Evolutionary conservation across 768 basidiomycete species (phyloP).

Genomic region (Hygrophorus pudorinus): DNA sequence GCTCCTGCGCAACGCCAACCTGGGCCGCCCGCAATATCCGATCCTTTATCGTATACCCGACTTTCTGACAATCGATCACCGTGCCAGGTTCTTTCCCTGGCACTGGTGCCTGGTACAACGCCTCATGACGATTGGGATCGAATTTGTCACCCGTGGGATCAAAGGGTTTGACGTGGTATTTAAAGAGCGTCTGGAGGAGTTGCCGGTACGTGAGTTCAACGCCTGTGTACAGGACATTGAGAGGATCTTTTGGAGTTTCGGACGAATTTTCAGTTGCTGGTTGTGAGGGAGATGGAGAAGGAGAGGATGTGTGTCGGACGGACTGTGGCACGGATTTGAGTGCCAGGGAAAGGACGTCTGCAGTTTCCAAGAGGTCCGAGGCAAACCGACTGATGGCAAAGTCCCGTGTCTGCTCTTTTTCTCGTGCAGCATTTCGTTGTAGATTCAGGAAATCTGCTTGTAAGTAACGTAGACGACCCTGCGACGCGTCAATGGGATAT

Average conservation of each 20-base stretch:
- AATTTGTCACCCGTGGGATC: conserved; percentile 90
- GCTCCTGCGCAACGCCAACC: conserved; percentile 87
- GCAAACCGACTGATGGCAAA: conserved; percentile 93
- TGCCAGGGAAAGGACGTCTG: conserved; percentile 82
- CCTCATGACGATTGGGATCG: conserved; percentile 94
- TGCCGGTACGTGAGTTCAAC: conserved; percentile 89
- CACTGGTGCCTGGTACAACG: conserved; percentile 86
- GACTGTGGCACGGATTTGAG: conserved; percentile 65
- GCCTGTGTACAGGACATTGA: conserved; percentile 71
- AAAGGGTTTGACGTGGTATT: conserved; percentile 86
- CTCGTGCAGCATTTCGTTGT: conserved; percentile 82
- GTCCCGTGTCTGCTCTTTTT: conserved; percentile 87
- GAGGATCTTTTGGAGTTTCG: conserved; percentile 42
- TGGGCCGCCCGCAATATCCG: conserved; percentile 89
- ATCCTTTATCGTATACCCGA: conserved; percentile 91
- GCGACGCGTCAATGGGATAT: conserved; percentile 9
- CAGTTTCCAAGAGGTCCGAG: conserved; percentile 77
- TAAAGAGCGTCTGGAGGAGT: conserved; percentile 81
- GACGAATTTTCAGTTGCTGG: conserved; percentile 19
- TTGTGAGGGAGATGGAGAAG: conserved; percentile 13
- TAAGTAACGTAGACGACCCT: conserved; percentile 85
- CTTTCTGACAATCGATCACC: conserved; percentile 84
- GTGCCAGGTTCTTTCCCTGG: conserved; percentile 86
- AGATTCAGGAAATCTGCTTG: conserved; percentile 96
- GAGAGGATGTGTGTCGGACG: conserved; percentile 23